These are phyloP conservation scores for Ophiosphaerella herpotricha DNA, from an alignment of 2,329 filamentous ascomycete species.

Conservation along the genomic window DNA sequence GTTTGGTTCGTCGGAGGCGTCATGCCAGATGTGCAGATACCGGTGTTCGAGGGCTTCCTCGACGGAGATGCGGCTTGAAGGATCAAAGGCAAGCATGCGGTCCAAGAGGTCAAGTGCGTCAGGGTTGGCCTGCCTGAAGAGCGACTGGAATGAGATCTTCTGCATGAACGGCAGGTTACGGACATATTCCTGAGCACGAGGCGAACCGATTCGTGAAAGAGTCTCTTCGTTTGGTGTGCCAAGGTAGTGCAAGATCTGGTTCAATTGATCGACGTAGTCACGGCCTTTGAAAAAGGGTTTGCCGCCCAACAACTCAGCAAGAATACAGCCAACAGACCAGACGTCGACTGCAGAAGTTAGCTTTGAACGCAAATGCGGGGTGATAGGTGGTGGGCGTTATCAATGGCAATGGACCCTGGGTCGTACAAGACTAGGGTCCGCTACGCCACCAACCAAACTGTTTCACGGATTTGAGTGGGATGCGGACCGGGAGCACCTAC, in stretches of 20 bases:
- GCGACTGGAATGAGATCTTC: constrained; percentile 83
- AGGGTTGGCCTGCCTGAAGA: constrained; percentile 94
- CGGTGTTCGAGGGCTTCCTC: constrained; percentile 95
- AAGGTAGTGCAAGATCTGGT: constrained; percentile 97
- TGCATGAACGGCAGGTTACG: constrained; percentile 94
- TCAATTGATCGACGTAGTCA: constrained; percentile 98
- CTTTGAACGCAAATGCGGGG: constrained; percentile 15
- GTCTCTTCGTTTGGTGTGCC: constrained; percentile 97
- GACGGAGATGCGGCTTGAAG: constrained; percentile 88
- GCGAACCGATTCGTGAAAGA: constrained; percentile 88
- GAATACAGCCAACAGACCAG: constrained; percentile 97
- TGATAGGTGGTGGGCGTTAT: constrained; percentile 5
- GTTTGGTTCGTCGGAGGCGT: constrained; percentile 90
- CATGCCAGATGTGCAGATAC: constrained; percentile 98
- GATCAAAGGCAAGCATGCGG: constrained; percentile 97
- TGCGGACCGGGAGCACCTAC: constrained; percentile 63
- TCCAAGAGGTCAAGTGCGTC: constrained; percentile 94
- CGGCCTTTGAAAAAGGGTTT: constrained; percentile 99
- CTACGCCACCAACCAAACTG: constrained; percentile 2
- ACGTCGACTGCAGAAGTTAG: constrained; percentile 75
- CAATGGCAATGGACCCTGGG: constrained; percentile 8
- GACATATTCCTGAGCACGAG: constrained; percentile 96
- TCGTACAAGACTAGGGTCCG: constrained; percentile 1
- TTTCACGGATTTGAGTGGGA: neutral
- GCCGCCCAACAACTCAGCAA: constrained; percentile 92